These are phyloP conservation scores for Leccinum imitatum DNA, from an alignment of 768 basidiomycete genomes.

Conservation along the genomic window DNA sequence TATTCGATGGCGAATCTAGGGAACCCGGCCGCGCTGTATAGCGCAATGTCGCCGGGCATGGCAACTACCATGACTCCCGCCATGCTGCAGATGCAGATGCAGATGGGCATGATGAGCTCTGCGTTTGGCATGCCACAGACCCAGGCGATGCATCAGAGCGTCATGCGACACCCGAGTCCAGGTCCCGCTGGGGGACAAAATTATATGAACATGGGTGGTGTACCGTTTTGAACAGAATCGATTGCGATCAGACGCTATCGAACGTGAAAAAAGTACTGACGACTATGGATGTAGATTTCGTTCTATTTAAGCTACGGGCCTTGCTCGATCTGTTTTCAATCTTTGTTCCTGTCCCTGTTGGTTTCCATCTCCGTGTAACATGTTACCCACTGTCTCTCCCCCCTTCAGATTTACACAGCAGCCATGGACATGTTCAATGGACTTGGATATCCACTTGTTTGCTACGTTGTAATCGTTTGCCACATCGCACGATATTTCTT, in stretches of 20 bases:
- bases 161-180: constrained; percentile 81
- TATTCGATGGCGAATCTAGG: constrained; percentile 42
- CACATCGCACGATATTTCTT: constrained; percentile 8
- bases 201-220: constrained; percentile 44
- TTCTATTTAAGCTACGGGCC: constrained; percentile 15
- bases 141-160: constrained; percentile 82
- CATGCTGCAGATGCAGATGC: constrained; percentile 49
- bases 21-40: constrained; percentile 46
- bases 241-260: constrained; percentile 3
- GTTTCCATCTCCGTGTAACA: constrained; percentile 23
- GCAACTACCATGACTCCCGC: constrained; percentile 30
- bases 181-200: constrained; percentile 47
- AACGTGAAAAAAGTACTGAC: constrained; percentile 13
- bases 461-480: constrained; percentile 49
- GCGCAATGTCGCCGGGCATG: constrained; percentile 33
- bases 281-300: constrained; percentile 28
- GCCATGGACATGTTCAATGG: constrained; percentile 48
- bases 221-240: constrained; percentile 29
- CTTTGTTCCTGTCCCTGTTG: constrained; percentile 16
- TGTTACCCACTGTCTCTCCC: constrained; percentile 30
- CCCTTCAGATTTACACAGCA: constrained; percentile 30
- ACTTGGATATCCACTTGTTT: constrained; percentile 52
- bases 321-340: constrained; percentile 19
- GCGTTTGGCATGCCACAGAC: constrained; percentile 56
- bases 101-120: constrained; percentile 44